phyloP scores from a whole-genome alignment of 305 asterid genomes.

The Galium porrigens region DNA sequence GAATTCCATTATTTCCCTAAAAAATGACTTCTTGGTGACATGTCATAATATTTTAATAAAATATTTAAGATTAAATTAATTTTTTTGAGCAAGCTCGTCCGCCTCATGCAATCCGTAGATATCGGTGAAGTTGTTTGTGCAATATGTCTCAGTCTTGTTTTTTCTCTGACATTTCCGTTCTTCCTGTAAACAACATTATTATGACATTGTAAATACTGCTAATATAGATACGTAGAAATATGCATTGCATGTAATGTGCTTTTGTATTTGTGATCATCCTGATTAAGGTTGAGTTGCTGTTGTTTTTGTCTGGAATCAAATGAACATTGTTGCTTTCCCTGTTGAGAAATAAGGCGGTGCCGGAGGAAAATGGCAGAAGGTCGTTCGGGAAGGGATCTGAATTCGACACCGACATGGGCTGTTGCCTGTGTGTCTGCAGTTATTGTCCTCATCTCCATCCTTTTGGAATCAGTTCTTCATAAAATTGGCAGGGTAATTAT shows the following conservation, averaged over 20 bases:
- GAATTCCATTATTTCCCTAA: not conserved
- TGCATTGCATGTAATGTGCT: not conserved
- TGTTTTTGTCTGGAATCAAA: not conserved
- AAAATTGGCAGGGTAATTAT: conserved; percentile 24
- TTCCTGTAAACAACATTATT: not conserved
- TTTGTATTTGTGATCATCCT: not conserved
- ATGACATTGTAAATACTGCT: not conserved
- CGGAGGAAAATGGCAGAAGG: conserved; percentile 15
- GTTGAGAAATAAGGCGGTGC: not conserved
- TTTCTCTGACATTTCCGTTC: not conserved
- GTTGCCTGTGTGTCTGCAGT: conserved; percentile 39
- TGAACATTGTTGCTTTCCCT: conserved; percentile 1
- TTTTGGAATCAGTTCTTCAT: conserved; percentile 39
- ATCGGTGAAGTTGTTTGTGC: conserved; percentile 26
- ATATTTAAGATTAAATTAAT: too few species aligned
- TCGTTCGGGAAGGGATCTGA: conserved; percentile 28
- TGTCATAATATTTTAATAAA: not conserved
- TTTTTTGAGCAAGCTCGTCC: not conserved
- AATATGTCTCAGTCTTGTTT: not conserved
- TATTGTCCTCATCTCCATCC: conserved; percentile 36
- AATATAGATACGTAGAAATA: not conserved
- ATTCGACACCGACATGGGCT: conserved; percentile 55
- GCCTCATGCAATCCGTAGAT: conserved; percentile 19
- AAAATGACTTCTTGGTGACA: not conserved
- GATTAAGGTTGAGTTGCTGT: conserved; percentile 1